Conservation (phyloP, 176 grass and related monocot genomes). For the Puccinellia tenuiflora region DNA sequence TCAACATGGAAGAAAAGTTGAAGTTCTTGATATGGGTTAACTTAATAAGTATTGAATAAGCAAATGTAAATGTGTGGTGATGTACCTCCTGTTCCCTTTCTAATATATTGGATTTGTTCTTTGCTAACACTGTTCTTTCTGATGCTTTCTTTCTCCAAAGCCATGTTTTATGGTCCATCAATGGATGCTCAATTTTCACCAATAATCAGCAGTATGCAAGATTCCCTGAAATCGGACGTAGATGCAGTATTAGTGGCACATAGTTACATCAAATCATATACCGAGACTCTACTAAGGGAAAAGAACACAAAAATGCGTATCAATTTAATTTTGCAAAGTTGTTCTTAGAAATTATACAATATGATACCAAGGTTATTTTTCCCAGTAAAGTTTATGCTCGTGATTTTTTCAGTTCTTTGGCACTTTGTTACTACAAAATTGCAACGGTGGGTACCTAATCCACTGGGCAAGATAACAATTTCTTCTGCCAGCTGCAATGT, state of each 20-base stretch:
- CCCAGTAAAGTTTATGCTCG: not conserved
- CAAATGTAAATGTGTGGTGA: not conserved
- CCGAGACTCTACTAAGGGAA: not conserved
- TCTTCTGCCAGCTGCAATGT: not conserved
- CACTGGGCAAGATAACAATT: not conserved
- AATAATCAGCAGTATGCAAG: not conserved
- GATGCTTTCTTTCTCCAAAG: constrained; percentile 82
- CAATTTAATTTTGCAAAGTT: not conserved
- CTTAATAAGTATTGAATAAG: not conserved
- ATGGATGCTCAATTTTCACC: not conserved
- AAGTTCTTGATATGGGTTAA: constrained; percentile 1
- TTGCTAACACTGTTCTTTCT: constrained; percentile 41
- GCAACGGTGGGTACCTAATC: not conserved
- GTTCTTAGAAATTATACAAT: not conserved
- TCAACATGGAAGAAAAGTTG: constrained; percentile 22
- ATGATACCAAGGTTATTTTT: not conserved
- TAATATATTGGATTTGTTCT: constrained; percentile 18
- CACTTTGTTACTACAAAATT: not conserved
- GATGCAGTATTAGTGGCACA: constrained; percentile 1
- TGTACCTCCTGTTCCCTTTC: constrained; percentile 38
- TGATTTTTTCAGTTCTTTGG: not conserved
- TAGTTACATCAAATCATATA: not conserved
- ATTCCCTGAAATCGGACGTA: not conserved
- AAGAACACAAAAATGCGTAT: not conserved
- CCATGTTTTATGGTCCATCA: constrained; percentile 93